phyloP scores from a whole-genome alignment of 1,284 basidiomycete species.

The Boletus mariae region DNA sequence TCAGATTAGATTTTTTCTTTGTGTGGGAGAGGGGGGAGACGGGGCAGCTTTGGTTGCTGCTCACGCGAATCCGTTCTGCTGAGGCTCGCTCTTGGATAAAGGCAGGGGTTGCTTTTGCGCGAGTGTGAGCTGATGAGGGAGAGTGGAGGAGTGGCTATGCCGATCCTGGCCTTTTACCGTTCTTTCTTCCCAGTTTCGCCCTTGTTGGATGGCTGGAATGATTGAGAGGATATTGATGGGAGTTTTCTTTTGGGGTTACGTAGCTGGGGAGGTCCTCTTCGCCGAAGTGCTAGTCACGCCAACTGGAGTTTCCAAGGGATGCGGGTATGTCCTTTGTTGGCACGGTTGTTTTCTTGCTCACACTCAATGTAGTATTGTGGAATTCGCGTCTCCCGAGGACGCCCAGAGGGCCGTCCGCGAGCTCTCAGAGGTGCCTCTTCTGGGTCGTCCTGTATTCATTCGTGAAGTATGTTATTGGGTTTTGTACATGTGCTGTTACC shows the following conservation, averaged over 20 bases:
- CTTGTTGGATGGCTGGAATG: constrained; percentile 61
- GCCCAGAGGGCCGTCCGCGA: constrained; percentile 83
- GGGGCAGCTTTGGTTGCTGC: constrained; percentile 27
- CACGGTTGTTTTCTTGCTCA: constrained; percentile 6
- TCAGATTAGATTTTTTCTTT: constrained; percentile 46
- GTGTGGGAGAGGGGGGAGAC: constrained; percentile 18
- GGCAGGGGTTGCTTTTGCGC: constrained; percentile 32
- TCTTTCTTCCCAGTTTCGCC: constrained; percentile 49
- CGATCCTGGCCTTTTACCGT: constrained; percentile 19
- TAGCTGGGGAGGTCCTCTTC: constrained; percentile 97
- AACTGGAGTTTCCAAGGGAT: constrained; percentile 95
- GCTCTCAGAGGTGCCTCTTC: constrained; percentile 81
- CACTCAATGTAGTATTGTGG: constrained; percentile 70
- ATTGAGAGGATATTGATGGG: constrained; percentile 81
- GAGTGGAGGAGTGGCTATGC: constrained; percentile 30
- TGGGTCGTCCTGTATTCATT: constrained; percentile 93
- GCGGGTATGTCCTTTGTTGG: constrained; percentile 69
- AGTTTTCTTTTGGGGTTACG: constrained; percentile 76
- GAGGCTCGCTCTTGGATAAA: constrained; percentile 35
- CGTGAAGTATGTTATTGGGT: constrained; percentile 69
- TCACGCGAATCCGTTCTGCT: constrained; percentile 35
- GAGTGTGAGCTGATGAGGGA: constrained; percentile 35
- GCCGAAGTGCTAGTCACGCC: constrained; percentile 97
- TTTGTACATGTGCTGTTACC: neutral
- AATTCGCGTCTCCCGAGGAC: constrained; percentile 83